Conservation (phyloP, 2,329 filamentous ascomycete genomes). For the Verticillium isaacii region DNA sequence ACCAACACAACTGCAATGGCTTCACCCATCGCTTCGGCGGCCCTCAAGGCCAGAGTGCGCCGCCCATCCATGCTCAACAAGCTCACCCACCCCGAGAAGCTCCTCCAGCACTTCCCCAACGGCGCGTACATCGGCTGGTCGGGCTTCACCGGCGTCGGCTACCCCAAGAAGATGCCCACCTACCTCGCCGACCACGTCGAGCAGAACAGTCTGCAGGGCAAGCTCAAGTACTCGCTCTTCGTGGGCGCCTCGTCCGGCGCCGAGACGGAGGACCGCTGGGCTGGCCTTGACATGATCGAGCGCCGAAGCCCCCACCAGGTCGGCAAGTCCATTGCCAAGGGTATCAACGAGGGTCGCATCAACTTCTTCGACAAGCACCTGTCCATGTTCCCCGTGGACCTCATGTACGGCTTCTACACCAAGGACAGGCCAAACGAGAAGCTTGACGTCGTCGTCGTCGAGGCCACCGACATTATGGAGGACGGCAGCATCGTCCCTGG, state of each 20-base stretch:
- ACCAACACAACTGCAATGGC: conserved; percentile 31
- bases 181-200: conserved; percentile 86
- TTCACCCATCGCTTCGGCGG: conserved; percentile 58
- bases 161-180: conserved; percentile 82
- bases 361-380: conserved; percentile 93
- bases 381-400: conserved; percentile 84
- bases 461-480: conserved; percentile 81
- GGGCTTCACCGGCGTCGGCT: conserved; percentile 85
- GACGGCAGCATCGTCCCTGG: conserved; percentile 86
- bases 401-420: conserved; percentile 85
- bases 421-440: conserved; percentile 69
- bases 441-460: conserved; percentile 79
- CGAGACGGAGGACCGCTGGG: conserved; percentile 90
- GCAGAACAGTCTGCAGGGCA: conserved; percentile 75
- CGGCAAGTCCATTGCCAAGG: conserved; percentile 83
- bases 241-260: conserved; percentile 86
- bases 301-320: conserved; percentile 81
- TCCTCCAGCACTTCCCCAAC: conserved; percentile 78
- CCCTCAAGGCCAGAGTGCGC: conserved; percentile 70
- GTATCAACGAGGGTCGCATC: conserved; percentile 84
- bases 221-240: conserved; percentile 82
- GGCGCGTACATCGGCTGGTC: conserved; percentile 87
- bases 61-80: conserved; percentile 76
- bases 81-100: conserved; percentile 72
- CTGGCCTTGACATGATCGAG: conserved; percentile 85